Conservation (phyloP, 176 grass and related monocot genomes). For the Rhynchospora breviuscula region DNA sequence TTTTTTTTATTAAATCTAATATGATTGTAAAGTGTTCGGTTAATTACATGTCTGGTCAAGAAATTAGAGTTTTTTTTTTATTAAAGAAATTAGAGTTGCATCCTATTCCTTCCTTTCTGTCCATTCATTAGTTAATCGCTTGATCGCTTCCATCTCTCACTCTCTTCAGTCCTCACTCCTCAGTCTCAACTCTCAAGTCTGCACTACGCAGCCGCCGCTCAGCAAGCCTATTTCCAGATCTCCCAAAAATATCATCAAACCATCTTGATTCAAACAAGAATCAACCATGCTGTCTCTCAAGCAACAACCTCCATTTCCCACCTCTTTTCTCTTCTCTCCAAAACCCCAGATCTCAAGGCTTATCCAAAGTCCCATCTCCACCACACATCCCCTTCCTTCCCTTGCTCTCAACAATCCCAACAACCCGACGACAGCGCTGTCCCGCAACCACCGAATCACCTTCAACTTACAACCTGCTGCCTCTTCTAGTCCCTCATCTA, state of each 20-base stretch:
- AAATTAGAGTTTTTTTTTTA: background rate
- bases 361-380: background rate
- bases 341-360: background rate
- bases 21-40: too few relatives aligned
- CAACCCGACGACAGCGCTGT: background rate
- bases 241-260: background rate
- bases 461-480: background rate
- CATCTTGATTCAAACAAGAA: too few relatives aligned
- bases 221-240: background rate
- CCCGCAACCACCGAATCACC: background rate
- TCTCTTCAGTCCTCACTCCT: background rate
- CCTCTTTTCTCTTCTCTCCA: background rate
- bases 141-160: background rate
- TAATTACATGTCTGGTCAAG: background rate
- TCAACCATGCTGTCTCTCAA: constrained; percentile 1
- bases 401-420: background rate
- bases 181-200: background rate
- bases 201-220: background rate
- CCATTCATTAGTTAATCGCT: constrained; percentile 1
- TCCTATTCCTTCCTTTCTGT: background rate
- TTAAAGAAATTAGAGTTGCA: background rate
- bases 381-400: constrained; percentile 45
- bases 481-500: background rate
- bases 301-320: background rate
- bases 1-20: too few relatives aligned